phyloP scores from a whole-genome alignment of 371 early-diverging fungal genomes.

The Dinochytrium kinnereticum region DNA sequence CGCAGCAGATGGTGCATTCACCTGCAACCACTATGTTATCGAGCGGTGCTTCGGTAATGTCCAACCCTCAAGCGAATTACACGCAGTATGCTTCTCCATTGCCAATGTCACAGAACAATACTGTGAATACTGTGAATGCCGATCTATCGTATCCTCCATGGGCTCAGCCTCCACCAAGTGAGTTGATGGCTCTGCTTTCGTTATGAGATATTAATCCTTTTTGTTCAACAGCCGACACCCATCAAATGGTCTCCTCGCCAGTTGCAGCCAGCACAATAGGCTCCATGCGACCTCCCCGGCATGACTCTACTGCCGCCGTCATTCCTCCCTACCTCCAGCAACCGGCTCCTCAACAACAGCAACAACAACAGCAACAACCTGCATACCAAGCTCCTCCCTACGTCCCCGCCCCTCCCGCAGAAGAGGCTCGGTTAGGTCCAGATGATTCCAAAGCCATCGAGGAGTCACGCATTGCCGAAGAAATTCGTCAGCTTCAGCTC shows the following conservation, averaged over 20 bases:
- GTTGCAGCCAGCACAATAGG: constrained; percentile 27
- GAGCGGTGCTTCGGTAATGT: constrained; percentile 8
- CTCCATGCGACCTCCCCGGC: constrained; percentile 16
- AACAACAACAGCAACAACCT: constrained; percentile 18
- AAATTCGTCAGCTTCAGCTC: constrained; percentile 16
- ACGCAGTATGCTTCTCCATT: neutral
- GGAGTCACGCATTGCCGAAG: constrained; percentile 8
- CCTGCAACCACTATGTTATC: constrained; percentile 13
- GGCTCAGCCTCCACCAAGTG: constrained; percentile 1
- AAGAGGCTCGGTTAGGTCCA: neutral
- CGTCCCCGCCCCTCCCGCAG: neutral
- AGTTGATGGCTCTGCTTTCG: neutral
- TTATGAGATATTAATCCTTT: neutral
- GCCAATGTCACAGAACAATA: neutral
- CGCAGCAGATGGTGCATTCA: neutral
- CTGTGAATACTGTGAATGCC: too few species aligned
- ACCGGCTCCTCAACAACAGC: constrained; percentile 24
- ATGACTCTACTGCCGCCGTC: constrained; percentile 4
- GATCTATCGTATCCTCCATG: constrained; percentile 7
- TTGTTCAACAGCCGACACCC: neutral
- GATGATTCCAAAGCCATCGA: neutral
- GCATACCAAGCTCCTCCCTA: constrained; percentile 2
- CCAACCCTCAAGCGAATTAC: constrained; percentile 7
- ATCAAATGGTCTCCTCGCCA: neutral
- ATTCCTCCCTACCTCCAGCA: too few species aligned